Conservation (phyloP, 495 filamentous ascomycete species). For the Talaromyces wortmannii region DNA sequence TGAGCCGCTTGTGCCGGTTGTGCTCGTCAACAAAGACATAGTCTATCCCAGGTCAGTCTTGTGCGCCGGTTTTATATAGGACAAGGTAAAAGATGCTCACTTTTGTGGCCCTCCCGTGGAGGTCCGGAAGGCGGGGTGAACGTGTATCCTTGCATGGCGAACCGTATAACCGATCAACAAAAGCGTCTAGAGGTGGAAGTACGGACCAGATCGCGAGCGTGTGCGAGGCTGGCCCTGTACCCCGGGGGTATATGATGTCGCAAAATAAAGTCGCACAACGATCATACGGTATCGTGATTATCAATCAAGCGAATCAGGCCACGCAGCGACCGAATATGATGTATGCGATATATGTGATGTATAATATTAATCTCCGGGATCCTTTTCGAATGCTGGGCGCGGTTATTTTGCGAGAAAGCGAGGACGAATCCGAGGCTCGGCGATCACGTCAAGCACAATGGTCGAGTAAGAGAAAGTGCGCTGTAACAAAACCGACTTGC, state of each 20-base stretch:
- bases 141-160: constrained; percentile 37
- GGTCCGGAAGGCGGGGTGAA: constrained; percentile 40
- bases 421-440: too few species aligned
- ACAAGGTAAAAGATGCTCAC: constrained; percentile 12
- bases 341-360: too few species aligned
- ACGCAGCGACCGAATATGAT: too few species aligned
- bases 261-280: not conserved
- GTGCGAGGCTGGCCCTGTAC: not conserved
- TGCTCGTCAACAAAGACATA: constrained; percentile 99
- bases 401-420: too few species aligned
- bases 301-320: too few species aligned
- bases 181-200: not conserved
- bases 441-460: too few species aligned
- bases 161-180: not conserved
- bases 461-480: too few species aligned
- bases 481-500: too few species aligned
- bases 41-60: constrained; percentile 41
- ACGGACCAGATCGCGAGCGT: not conserved
- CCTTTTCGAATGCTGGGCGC: too few species aligned
- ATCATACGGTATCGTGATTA: too few species aligned
- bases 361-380: too few species aligned
- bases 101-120: constrained; percentile 39
- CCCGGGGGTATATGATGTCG: not conserved
- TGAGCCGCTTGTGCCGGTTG: constrained; percentile 93
- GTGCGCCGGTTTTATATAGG: not conserved